Percentiles rank a stretch among this genome's conserved stretches.
These are phyloP conservation scores for Diaporthe citri DNA, from an alignment of 2,329 filamentous ascomycete species.

Conservation along the genomic window DNA sequence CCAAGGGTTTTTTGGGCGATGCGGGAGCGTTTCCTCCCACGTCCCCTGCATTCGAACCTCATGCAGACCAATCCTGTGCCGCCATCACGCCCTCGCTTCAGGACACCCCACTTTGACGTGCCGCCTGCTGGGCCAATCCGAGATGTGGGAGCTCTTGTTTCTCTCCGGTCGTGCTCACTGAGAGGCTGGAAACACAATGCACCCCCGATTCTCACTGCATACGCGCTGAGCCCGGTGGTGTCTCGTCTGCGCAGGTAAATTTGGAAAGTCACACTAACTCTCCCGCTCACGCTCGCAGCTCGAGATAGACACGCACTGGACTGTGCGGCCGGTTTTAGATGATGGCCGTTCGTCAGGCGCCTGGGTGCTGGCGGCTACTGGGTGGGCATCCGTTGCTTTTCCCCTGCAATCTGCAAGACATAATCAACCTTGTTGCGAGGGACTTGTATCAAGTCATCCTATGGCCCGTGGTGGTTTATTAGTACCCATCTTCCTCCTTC, in stretches of 20 bases:
- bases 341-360: background rate
- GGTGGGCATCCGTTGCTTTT: slow-evolving; percentile 22
- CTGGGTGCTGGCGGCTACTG: background rate
- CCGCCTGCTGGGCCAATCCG: slow-evolving; percentile 20
- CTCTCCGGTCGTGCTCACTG: background rate
- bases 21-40: background rate
- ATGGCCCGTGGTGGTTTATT: background rate
- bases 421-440: background rate
- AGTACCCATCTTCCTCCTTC: background rate
- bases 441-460: background rate
- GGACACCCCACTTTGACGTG: slow-evolving; percentile 21
- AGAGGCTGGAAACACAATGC: slow-evolving; percentile 3
- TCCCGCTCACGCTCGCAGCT: background rate
- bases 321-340: background rate
- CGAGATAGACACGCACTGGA: background rate
- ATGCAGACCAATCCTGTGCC: slow-evolving; percentile 11
- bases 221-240: slow-evolving; percentile 19
- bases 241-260: slow-evolving; percentile 11
- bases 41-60: background rate
- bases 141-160: background rate
- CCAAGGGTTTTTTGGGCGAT: background rate
- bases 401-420: slow-evolving; percentile 6
- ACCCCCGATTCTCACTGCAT: slow-evolving; percentile 21
- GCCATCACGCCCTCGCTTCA: background rate
- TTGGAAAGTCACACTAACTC: slow-evolving; percentile 21